phyloP scores from a whole-genome alignment of 139 green algal species.

The Micractinium conductrix region DNA sequence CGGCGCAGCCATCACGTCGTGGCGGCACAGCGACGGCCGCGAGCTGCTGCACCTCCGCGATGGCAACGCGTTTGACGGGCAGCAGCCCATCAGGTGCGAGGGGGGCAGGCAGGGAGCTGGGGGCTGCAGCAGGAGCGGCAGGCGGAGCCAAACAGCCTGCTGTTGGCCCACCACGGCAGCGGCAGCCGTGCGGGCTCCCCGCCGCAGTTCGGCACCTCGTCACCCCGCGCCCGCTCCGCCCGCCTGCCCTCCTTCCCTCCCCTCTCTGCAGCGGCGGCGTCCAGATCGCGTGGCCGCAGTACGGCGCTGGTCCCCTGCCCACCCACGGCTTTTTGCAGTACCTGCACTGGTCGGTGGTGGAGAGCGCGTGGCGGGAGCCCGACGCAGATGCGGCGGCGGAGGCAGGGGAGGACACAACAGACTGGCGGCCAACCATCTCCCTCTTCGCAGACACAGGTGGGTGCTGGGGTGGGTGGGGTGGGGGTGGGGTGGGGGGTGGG shows the following conservation, averaged over 20 bases:
- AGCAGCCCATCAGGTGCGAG: slow-evolving; percentile 38
- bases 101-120: neutral
- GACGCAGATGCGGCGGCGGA: neutral
- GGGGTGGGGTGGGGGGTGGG: too few relatives aligned
- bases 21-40: slow-evolving; percentile 30
- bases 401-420: neutral
- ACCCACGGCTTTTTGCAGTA: slow-evolving; percentile 48
- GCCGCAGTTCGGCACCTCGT: neutral
- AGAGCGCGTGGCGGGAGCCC: slow-evolving; percentile 21
- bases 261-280: slow-evolving; percentile 44
- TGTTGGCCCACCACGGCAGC: neutral
- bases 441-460: slow-evolving; percentile 25
- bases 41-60: slow-evolving; percentile 51
- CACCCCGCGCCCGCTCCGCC: neutral
- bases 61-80: slow-evolving; percentile 41
- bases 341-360: slow-evolving; percentile 56
- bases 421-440: slow-evolving; percentile 28
- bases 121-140: neutral
- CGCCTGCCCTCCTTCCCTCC: neutral
- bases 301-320: slow-evolving; percentile 40
- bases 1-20: slow-evolving; percentile 49
- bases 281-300: slow-evolving; percentile 49
- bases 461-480: too few relatives aligned
- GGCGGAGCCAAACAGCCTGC: neutral
- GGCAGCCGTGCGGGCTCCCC: neutral